Percentiles rank a stretch among this genome's conserved stretches.
Evolutionary conservation across 2,329 filamentous ascomycete genomes (phyloP).

Genomic region (Penicillium sp.): DNA sequence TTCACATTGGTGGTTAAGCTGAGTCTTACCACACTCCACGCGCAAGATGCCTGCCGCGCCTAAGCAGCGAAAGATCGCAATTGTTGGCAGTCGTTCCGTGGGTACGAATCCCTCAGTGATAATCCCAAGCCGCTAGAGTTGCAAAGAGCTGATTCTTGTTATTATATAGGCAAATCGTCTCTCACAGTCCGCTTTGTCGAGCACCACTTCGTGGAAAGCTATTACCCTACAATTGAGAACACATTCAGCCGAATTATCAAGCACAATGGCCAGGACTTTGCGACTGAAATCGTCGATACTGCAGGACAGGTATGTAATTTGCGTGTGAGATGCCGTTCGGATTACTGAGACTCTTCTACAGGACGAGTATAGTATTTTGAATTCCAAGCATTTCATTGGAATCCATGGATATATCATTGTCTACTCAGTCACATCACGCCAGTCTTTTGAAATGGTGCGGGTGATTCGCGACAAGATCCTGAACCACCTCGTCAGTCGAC

Average conservation of each 20-base stretch:
- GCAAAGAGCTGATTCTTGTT: constrained; percentile 2
- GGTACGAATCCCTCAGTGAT: constrained; percentile 54
- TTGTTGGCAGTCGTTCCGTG: constrained; percentile 91
- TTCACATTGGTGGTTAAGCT: constrained; percentile 1
- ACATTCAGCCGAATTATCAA: constrained; percentile 96
- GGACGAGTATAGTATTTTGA: constrained; percentile 98
- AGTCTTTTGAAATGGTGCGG: constrained; percentile 95
- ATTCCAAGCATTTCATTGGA: constrained; percentile 98
- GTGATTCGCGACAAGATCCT: constrained; percentile 97
- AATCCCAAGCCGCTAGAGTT: not conserved
- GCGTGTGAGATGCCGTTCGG: not conserved
- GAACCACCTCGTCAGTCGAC: constrained; percentile 74
- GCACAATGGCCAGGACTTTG: constrained; percentile 87
- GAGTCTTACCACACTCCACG: not conserved
- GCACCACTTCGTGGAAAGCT: constrained; percentile 96
- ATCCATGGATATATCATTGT: constrained; percentile 99
- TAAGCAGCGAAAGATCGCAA: constrained; percentile 92
- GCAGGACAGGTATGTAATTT: constrained; percentile 72
- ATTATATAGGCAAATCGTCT: constrained; percentile 82
- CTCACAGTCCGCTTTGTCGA: constrained; percentile 97
- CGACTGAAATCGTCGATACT: constrained; percentile 97
- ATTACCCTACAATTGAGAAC: constrained; percentile 99
- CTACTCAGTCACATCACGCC: constrained; percentile 91
- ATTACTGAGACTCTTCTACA: constrained; percentile 40
- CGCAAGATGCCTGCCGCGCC: constrained; percentile 64